Percentiles rank a stretch among this genome's conserved stretches.
These are phyloP conservation scores for Rosa hybrid DNA, from an alignment of 331 rosid genomes.

Conservation along the genomic window DNA sequence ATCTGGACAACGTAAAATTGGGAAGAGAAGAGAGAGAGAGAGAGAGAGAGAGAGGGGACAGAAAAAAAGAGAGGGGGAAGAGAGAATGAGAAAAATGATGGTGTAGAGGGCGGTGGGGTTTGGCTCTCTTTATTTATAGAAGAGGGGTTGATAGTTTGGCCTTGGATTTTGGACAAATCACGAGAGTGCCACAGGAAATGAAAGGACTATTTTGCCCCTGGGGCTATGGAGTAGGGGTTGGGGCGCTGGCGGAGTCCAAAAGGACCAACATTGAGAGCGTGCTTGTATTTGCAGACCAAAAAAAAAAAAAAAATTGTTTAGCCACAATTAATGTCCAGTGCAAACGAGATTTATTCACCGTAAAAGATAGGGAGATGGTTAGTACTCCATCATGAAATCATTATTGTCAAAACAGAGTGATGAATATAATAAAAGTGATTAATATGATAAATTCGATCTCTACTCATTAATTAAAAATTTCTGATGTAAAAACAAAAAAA, in stretches of 20 bases:
- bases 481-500: too few species aligned
- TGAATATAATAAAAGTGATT: too few species aligned
- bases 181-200: background rate
- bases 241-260: background rate
- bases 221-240: background rate
- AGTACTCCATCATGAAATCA: too few species aligned
- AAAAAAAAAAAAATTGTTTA: background rate
- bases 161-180: background rate
- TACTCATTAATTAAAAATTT: too few species aligned
- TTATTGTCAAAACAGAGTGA: too few species aligned
- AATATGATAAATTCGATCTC: too few species aligned
- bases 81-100: background rate
- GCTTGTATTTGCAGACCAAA: too few species aligned
- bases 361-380: too few species aligned
- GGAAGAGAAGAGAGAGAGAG: background rate
- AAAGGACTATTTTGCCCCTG: constrained; percentile 25
- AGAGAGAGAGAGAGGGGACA: too few species aligned
- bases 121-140: constrained; percentile 35
- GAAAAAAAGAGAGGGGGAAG: background rate
- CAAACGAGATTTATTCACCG: background rate
- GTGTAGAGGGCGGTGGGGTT: background rate
- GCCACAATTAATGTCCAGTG: background rate
- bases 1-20: background rate
- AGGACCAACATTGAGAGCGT: background rate
- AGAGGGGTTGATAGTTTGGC: background rate